Evolutionary conservation across 2,329 filamentous ascomycete species (phyloP).

Genomic region (Lachnellula arida): DNA sequence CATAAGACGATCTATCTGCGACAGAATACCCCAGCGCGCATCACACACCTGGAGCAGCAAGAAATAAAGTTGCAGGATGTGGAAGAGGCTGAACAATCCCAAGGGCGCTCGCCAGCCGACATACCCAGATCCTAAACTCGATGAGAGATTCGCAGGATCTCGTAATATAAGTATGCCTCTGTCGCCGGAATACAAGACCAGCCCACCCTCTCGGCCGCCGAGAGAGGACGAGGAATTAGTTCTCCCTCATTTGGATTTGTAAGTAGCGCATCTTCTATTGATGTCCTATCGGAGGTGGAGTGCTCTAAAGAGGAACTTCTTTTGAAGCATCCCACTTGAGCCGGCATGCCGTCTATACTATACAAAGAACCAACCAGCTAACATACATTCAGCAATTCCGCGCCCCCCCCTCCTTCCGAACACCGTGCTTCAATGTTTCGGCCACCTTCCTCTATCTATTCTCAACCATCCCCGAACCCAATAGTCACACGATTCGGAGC

Average conservation of each 20-base stretch:
- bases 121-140: conserved; percentile 41
- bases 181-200: conserved; percentile 19
- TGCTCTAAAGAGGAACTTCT: neutral
- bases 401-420: conserved; percentile 12
- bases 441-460: conserved; percentile 58
- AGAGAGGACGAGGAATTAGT: conserved; percentile 19
- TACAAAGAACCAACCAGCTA: conserved; percentile 12
- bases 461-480: conserved; percentile 44
- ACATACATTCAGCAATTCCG: conserved; percentile 17
- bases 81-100: conserved; percentile 48
- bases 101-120: conserved; percentile 33
- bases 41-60: conserved; percentile 17
- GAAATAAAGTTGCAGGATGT: conserved; percentile 40
- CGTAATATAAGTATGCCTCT: conserved; percentile 31
- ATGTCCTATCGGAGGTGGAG: neutral
- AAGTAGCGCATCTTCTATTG: conserved; percentile 13
- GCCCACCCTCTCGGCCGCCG: conserved; percentile 19
- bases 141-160: conserved; percentile 40
- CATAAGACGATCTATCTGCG: neutral
- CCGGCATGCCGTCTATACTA: conserved; percentile 12
- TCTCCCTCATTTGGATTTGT: conserved; percentile 20
- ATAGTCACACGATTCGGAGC: conserved; percentile 22
- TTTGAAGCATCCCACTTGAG: neutral
- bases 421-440: conserved; percentile 35
- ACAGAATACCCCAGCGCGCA: conserved; percentile 13